Evolutionary conservation across 2,329 filamentous ascomycete species (phyloP).

Genomic region (Thermothelomyces thermophilus): DNA sequence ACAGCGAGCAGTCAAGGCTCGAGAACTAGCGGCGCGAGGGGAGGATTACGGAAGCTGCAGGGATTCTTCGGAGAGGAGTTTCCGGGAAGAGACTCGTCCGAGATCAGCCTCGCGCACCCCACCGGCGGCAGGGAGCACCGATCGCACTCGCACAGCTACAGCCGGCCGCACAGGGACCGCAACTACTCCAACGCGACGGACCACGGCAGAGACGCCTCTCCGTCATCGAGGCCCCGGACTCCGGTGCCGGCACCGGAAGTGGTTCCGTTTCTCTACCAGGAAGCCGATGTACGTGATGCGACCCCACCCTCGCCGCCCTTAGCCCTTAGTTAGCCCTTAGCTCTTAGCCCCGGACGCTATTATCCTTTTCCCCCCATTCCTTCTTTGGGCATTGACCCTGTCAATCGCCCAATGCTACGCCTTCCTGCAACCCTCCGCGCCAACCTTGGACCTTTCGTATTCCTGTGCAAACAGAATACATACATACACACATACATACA

Average conservation of each 20-base stretch:
- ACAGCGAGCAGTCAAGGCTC: conserved; percentile 77
- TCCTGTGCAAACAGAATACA: conserved; percentile 9
- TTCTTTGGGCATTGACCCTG: conserved; percentile 13
- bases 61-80: conserved; percentile 92
- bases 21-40: conserved; percentile 61
- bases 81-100: conserved; percentile 65
- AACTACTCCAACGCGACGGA: conserved; percentile 75
- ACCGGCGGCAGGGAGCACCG: conserved; percentile 53
- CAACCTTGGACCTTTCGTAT: conserved; percentile 5
- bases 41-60: conserved; percentile 75
- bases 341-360: conserved; percentile 10
- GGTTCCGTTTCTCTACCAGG: conserved; percentile 95
- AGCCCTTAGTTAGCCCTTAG: too few species aligned
- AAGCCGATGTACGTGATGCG: conserved; percentile 58
- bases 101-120: conserved; percentile 55
- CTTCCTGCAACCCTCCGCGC: not conserved
- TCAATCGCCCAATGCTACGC: conserved; percentile 3
- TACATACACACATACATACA: too few species aligned
- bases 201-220: conserved; percentile 66
- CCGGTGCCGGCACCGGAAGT: conserved; percentile 86
- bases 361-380: conserved; percentile 24
- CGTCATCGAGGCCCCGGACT: conserved; percentile 73
- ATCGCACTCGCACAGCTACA: conserved; percentile 56
- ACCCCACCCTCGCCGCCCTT: conserved; percentile 14
- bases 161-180: conserved; percentile 59